Conservation (phyloP, 1,284 basidiomycete genomes). For the Tilletia horrida region DNA sequence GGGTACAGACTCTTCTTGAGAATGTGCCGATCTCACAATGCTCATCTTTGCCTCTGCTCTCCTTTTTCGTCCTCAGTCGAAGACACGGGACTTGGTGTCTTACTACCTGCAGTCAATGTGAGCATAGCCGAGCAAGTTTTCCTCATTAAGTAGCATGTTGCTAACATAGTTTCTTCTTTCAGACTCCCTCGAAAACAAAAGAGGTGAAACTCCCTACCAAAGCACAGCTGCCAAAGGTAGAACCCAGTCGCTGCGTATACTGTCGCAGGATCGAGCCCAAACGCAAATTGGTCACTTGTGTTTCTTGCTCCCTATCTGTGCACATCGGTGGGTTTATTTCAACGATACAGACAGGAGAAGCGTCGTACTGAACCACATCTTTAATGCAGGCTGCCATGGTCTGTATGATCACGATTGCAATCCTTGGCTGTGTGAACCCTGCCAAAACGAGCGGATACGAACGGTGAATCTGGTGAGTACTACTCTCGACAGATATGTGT, state of each 20-base stretch:
- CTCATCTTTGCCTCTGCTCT: neutral
- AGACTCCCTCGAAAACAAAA: neutral
- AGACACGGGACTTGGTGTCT: slow-evolving; percentile 36
- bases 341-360: no score
- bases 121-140: neutral
- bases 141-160: no score
- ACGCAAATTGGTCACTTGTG: slow-evolving; percentile 44
- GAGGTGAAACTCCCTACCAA: neutral
- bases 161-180: neutral
- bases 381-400: slow-evolving; percentile 50
- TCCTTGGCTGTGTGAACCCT: slow-evolving; percentile 48
- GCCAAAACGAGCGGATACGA: slow-evolving; percentile 43
- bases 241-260: slow-evolving; percentile 47
- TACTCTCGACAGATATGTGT: neutral
- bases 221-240: slow-evolving; percentile 18
- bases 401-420: slow-evolving; percentile 35
- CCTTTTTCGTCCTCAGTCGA: slow-evolving; percentile 23
- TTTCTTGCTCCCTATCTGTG: slow-evolving; percentile 39
- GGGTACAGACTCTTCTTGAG: neutral
- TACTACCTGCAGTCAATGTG: neutral
- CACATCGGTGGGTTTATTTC: neutral
- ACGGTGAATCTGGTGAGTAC: neutral
- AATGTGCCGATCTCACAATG: neutral
- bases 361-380: no score
- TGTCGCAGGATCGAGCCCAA: slow-evolving; percentile 49